Conservation (phyloP, 1,139 yeast genomes). For the Yamadazyma taylorii region DNA sequence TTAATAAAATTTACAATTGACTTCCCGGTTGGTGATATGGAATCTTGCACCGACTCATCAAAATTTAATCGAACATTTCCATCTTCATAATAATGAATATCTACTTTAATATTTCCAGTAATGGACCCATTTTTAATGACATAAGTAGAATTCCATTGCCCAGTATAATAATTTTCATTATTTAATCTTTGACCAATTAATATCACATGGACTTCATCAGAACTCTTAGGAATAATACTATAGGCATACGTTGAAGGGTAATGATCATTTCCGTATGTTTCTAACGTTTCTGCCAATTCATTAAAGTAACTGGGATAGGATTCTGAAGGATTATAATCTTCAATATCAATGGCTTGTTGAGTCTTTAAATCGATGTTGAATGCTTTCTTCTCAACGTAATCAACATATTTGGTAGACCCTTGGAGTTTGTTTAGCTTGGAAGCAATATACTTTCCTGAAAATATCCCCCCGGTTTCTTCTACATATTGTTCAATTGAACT, state of each 20-base stretch:
- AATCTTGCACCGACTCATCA: constrained; percentile 36
- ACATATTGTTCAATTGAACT: constrained; percentile 31
- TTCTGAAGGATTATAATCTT: constrained; percentile 28
- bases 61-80: constrained; percentile 86
- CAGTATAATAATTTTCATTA: constrained; percentile 82
- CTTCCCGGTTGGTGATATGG: constrained; percentile 12
- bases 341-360: constrained; percentile 51
- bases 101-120: constrained; percentile 59
- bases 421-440: constrained; percentile 33
- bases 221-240: constrained; percentile 38
- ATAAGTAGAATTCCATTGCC: constrained; percentile 82
- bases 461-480: constrained; percentile 29
- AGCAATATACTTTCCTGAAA: constrained; percentile 35
- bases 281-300: constrained; percentile 30
- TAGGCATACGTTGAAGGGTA: constrained; percentile 56
- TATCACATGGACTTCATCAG: constrained; percentile 35
- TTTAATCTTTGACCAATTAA: constrained; percentile 74
- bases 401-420: constrained; percentile 38
- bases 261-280: constrained; percentile 45
- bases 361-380: constrained; percentile 63
- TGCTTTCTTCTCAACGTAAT: constrained; percentile 40
- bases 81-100: constrained; percentile 92
- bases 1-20: constrained; percentile 54
- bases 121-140: constrained; percentile 39
- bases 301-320: constrained; percentile 31